Conservation (phyloP, 257 asterid genomes). For the Handroanthus guayacan region DNA sequence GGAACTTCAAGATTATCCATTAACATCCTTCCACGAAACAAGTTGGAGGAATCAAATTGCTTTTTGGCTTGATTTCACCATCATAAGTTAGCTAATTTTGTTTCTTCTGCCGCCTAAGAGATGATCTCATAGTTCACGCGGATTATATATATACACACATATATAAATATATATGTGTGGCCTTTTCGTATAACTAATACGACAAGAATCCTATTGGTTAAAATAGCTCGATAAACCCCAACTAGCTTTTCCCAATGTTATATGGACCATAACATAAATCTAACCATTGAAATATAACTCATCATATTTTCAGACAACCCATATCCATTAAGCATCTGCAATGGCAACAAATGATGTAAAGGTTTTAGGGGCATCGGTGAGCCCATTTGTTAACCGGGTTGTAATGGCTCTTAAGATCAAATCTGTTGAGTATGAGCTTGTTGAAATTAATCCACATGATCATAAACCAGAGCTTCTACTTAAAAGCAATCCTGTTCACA, state of each 20-base stretch:
- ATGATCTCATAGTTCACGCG: background rate
- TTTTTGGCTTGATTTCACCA: too few species aligned
- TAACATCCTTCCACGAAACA: background rate
- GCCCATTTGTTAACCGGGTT: slow-evolving; percentile 56
- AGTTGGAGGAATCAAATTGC: background rate
- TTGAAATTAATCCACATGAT: slow-evolving; percentile 30
- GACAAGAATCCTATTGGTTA: too few species aligned
- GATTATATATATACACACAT: too few species aligned
- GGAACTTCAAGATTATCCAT: background rate
- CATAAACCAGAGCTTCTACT: slow-evolving; percentile 50
- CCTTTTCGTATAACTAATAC: too few species aligned
- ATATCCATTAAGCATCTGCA: slow-evolving; percentile 13
- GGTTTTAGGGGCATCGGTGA: slow-evolving; percentile 46
- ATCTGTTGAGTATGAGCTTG: slow-evolving; percentile 53
- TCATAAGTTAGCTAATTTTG: background rate
- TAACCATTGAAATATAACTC: too few species aligned
- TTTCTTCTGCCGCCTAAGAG: background rate
- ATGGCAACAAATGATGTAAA: slow-evolving; percentile 52
- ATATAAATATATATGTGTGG: too few species aligned
- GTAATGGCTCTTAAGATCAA: slow-evolving; percentile 58
- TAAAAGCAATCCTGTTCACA: slow-evolving; percentile 55
- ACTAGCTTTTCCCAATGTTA: background rate
- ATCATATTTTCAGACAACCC: background rate
- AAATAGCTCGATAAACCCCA: slow-evolving; percentile 13
- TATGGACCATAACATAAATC: background rate